Percentiles rank a stretch among this genome's conserved stretches.
phyloP scores from a whole-genome alignment of 352 stramenopile species.

The Elongisporangium prolatum region DNA sequence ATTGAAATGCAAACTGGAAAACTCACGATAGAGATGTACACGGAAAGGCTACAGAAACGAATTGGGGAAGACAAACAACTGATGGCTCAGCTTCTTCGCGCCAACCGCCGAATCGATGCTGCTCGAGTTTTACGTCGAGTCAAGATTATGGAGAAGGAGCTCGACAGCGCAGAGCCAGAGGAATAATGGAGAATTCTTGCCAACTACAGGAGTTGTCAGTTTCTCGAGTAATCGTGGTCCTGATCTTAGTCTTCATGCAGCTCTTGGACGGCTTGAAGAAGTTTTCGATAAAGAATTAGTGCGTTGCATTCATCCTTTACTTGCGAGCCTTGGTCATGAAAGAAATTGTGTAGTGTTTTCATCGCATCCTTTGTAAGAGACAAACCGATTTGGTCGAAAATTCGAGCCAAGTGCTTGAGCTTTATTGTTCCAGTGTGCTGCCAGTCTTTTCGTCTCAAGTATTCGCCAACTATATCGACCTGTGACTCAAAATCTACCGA shows the following conservation, averaged over 20 bases:
- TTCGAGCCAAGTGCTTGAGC: slow-evolving; percentile 26
- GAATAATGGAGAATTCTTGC: slow-evolving; percentile 8
- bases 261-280: slow-evolving; percentile 23
- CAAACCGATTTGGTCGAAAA: slow-evolving; percentile 54
- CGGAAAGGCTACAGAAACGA: slow-evolving; percentile 35
- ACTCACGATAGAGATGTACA: slow-evolving; percentile 68
- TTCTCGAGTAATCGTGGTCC: slow-evolving; percentile 7
- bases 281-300: slow-evolving; percentile 24
- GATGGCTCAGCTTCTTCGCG: slow-evolving; percentile 35
- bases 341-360: slow-evolving; percentile 27
- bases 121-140: slow-evolving; percentile 67
- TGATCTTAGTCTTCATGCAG: slow-evolving; percentile 15
- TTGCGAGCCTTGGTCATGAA: slow-evolving; percentile 4
- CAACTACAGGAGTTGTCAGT: neutral
- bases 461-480: slow-evolving; percentile 58
- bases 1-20: slow-evolving; percentile 82
- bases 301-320: neutral
- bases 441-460: slow-evolving; percentile 32
- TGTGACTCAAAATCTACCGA: slow-evolving; percentile 66
- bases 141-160: slow-evolving; percentile 76
- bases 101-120: slow-evolving; percentile 44
- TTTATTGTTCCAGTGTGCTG: slow-evolving; percentile 24
- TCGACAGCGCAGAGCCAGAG: slow-evolving; percentile 24
- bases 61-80: slow-evolving; percentile 50
- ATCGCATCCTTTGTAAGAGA: slow-evolving; percentile 37